Evolutionary conservation across 1,139 yeast species (phyloP).

Genomic region (Candida labiduridarum): DNA sequence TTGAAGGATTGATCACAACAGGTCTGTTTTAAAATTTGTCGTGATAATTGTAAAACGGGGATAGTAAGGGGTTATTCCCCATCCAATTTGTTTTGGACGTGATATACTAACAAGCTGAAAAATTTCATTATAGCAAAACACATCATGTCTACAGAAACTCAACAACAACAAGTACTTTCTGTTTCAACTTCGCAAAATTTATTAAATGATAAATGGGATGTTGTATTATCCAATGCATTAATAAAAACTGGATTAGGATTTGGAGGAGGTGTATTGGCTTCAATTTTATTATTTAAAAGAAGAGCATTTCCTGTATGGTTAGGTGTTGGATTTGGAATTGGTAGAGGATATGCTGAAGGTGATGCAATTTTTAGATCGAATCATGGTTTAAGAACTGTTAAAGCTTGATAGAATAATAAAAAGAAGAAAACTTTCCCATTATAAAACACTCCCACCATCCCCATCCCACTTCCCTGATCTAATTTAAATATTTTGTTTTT

Average conservation of each 20-base stretch:
- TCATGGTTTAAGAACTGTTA: conserved; percentile 73
- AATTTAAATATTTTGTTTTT: too few species aligned
- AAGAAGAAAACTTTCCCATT: too few species aligned
- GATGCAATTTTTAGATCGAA: conserved; percentile 89
- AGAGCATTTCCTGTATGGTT: conserved; percentile 97
- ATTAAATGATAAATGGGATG: conserved; percentile 93
- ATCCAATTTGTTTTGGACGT: too few species aligned
- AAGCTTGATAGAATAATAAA: conserved; percentile 43
- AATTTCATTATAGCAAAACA: neutral
- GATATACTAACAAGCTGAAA: conserved; percentile 2
- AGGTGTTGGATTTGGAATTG: conserved; percentile 94
- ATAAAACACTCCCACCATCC: neutral
- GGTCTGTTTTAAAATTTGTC: too few species aligned
- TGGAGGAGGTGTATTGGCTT: conserved; percentile 93
- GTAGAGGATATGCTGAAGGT: conserved; percentile 97
- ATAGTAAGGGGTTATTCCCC: too few species aligned
- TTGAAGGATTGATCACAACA: too few species aligned
- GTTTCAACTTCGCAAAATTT: conserved; percentile 63
- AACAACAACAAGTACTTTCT: conserved; percentile 33
- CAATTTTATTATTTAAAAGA: conserved; percentile 89
- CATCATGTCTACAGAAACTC: conserved; percentile 21
- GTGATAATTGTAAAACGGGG: too few species aligned
- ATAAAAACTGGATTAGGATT: conserved; percentile 98
- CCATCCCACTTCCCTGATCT: neutral
- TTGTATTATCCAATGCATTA: conserved; percentile 88